These are phyloP conservation scores for Naganishia cerealis DNA, from an alignment of 1,284 basidiomycete genomes.

Conservation along the genomic window DNA sequence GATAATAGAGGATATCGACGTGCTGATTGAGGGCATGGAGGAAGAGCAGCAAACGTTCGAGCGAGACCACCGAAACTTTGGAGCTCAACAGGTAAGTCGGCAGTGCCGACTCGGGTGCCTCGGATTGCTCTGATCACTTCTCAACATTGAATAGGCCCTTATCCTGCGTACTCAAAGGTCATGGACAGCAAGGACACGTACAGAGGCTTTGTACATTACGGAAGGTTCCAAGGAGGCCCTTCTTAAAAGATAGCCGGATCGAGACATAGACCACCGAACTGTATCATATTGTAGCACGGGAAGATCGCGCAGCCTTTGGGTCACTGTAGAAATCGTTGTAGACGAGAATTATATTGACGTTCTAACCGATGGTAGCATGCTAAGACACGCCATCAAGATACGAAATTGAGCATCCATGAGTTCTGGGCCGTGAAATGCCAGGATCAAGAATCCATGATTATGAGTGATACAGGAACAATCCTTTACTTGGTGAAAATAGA, in stretches of 20 bases:
- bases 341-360: background rate
- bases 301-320: background rate
- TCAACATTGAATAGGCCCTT: conserved; percentile 11
- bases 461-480: background rate
- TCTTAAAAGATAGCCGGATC: background rate
- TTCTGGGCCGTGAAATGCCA: background rate
- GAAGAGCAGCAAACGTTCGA: conserved; percentile 86
- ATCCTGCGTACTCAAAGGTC: conserved; percentile 29
- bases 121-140: background rate
- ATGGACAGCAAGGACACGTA: conserved; percentile 25
- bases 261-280: background rate
- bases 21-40: conserved; percentile 77
- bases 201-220: conserved; percentile 23
- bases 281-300: background rate
- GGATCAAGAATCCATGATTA: background rate
- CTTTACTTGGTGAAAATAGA: conserved; percentile 54
- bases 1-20: conserved; percentile 78
- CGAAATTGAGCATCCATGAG: background rate
- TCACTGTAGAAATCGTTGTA: background rate
- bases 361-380: background rate
- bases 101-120: background rate
- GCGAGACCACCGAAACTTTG: conserved; percentile 84
- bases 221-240: conserved; percentile 29
- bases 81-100: conserved; percentile 72
- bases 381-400: background rate